Evolutionary conservation across 1,139 yeast species (phyloP).

Genomic region (Geotrichum siamense): DNA sequence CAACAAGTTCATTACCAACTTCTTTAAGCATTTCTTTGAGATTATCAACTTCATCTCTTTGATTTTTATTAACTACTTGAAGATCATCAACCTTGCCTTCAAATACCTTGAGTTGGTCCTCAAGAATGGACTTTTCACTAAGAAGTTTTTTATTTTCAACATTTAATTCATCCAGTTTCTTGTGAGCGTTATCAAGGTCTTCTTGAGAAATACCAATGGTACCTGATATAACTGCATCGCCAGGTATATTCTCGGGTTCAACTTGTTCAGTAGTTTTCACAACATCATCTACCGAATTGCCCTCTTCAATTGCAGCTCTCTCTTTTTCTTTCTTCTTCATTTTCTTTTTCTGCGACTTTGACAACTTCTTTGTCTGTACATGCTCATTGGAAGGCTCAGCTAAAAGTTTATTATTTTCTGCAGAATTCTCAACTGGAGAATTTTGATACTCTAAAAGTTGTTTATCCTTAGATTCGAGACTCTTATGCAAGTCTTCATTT

Average conservation of each 20-base stretch:
- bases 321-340: constrained; percentile 5
- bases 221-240: background rate
- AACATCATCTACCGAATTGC: constrained; percentile 1
- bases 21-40: constrained; percentile 15
- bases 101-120: background rate
- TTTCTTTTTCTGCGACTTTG: constrained; percentile 15
- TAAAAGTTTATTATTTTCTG: too few species aligned
- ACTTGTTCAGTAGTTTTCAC: constrained; percentile 12
- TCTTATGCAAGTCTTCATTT: constrained; percentile 11
- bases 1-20: constrained; percentile 12
- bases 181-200: background rate
- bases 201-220: background rate
- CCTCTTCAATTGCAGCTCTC: constrained; percentile 12
- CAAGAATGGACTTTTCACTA: background rate
- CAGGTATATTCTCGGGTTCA: constrained; percentile 5
- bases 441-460: too few species aligned
- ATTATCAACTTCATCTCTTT: constrained; percentile 8
- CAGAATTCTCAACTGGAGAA: too few species aligned
- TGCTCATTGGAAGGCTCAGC: background rate
- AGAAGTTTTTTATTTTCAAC: constrained; percentile 3
- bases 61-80: background rate
- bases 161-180: background rate
- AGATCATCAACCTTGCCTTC: background rate
- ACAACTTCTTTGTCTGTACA: too few species aligned
- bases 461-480: constrained; percentile 14